Evolutionary conservation across 2,329 filamentous ascomycete genomes (phyloP), one percentile per base, ranked within the genome.

Genomic region (Curvularia sp.): DNA sequence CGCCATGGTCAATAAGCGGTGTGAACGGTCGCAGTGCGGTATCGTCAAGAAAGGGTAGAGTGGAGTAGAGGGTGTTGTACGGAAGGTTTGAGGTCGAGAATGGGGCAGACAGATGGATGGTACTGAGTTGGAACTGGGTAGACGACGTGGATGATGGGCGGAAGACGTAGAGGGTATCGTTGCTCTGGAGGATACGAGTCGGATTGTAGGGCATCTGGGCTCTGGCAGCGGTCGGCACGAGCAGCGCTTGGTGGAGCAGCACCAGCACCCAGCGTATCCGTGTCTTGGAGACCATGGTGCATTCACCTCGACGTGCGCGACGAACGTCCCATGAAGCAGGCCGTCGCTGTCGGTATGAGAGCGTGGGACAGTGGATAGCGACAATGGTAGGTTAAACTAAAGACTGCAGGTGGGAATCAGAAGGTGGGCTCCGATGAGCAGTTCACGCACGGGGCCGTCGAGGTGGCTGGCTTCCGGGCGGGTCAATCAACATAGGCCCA

Each of bases 161-260:
- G 68, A 97, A 88, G 63, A 94, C 83, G 75, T 95, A 96, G 58
- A 88, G 87, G 31, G 86, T 73, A 18, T 86, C 81, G 60, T 77
- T 75, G 53, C 80, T 79, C 46, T 87, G 82, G 57, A 94, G 84
- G 52, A 96, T 84, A 30, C 85, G 87, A 0, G 92, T 92, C 2
- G 92, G 90, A 55, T 88, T 88, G 80, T 96, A 96, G 26, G 92
- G 92, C 52, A 92, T 83, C 49, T 80, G 75, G 41, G 79, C 78
- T n/a, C 52, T 49, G 50, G 61, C 58, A 50, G 58, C 58, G 51
- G 58, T 41, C 42, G 24, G 42, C 12, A 28, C 47, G 28, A 49
- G 38, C 9, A 54, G 55, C 30, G 46, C 28, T 18, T 30, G 18
- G n/a, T 22, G 24, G 22, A 55, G 33, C 3, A 58, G 26, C 1